Base-by-base conservation (phyloP, 1,284 basidiomycete species). In the Papiliotrema terrestris region DNA sequence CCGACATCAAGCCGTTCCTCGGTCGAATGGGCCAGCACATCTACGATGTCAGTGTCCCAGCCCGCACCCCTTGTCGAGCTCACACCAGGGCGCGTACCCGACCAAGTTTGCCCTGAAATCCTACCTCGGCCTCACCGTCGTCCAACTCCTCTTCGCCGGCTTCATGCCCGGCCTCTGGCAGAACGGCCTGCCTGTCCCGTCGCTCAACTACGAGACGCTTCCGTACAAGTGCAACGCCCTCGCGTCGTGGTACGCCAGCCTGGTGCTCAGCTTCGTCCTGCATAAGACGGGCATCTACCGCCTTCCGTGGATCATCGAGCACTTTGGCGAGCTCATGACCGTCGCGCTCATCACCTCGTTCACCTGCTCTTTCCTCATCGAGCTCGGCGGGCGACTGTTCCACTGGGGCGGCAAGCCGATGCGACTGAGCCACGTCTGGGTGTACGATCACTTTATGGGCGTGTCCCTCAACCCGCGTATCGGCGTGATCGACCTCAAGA, bases 361-460 rank as follows among this genome's bases (percentile, higher is more conserved):
- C 67, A 81, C 79, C 39, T 84, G 91, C 57, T 87, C 91, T 5
- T 83, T 89, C 59, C 82, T 85, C 59, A 86, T 87, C 68, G 94
- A 96, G 75, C 81, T 91, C 62, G 78, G 85, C 56, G 86, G 87
- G 0, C 82, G 93, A 58, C 79, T 82, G 2, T 68, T 75, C 61
- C 62, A 76, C 61, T 78, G 74, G 44, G 89, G 86, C n/a, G 87
- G 87, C 2, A 85, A 86, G 64, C 83, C 87, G 59, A 86, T 94
- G 49, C 84, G 95, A 62, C 95, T 97, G 89, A 92, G 89, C 17
- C 93, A 92, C 51, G 95, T 86, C 79, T 84, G 89, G 77, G 83
- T 94, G 63, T 99, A 96, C 73, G 93, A 96, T 69, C 87, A 92
- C 61, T 95, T 92, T 79, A 98, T 98, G 93, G 96, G 96, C 46